Evolutionary conservation across 192 early-diverging fungal species (phyloP).

Genomic region (Linnemannia schmuckeri): DNA sequence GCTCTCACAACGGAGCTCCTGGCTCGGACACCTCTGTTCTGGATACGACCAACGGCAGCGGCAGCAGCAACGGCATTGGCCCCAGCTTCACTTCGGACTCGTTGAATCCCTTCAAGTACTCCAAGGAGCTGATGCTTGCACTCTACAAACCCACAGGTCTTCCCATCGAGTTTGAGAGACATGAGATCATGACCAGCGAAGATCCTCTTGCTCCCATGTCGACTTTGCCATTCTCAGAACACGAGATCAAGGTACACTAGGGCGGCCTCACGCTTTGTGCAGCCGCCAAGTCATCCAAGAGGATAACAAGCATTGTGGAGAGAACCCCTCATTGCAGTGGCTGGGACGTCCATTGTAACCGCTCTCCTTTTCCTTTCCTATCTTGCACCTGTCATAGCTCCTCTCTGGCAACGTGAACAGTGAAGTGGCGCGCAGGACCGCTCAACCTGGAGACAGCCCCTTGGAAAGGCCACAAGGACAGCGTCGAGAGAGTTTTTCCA

Average conservation of each 20-base stretch:
- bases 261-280: neutral
- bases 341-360: neutral
- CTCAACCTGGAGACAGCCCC: conserved; percentile 35
- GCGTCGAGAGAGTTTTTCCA: conserved; percentile 49
- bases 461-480: conserved; percentile 41
- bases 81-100: conserved; percentile 32
- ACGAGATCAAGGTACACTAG: conserved; percentile 68
- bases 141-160: conserved; percentile 73
- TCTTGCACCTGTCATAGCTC: conserved; percentile 17
- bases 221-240: conserved; percentile 64
- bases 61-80: neutral
- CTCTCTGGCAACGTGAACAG: conserved; percentile 55
- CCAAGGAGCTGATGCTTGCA: conserved; percentile 80
- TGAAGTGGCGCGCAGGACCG: conserved; percentile 42
- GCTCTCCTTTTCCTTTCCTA: neutral
- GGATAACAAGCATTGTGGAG: neutral
- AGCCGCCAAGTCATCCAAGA: neutral
- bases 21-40: conserved; percentile 11
- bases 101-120: conserved; percentile 74
- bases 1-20: conserved; percentile 27
- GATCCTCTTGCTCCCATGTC: conserved; percentile 73
- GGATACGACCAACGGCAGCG: conserved; percentile 7
- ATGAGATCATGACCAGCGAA: conserved; percentile 75
- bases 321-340: neutral
- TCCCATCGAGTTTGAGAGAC: conserved; percentile 72